Evolutionary conservation across 768 basidiomycete genomes (phyloP).

Genomic region (Termitomyces sp.): DNA sequence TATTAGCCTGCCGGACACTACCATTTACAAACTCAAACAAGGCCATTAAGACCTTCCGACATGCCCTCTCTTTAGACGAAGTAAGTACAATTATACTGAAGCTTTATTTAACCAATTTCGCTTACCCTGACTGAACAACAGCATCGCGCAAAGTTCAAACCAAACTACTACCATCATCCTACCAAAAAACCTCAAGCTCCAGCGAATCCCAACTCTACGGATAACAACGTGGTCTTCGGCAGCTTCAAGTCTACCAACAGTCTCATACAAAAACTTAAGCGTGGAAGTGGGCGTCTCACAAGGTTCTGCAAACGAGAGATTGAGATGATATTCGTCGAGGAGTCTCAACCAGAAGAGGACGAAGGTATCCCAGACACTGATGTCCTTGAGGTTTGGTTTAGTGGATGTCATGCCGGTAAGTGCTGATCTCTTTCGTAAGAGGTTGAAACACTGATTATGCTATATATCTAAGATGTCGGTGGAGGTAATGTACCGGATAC

Average conservation of each 20-base stretch:
- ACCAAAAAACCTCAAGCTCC: constrained; percentile 19
- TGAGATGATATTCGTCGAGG: constrained; percentile 3
- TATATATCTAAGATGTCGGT: constrained; percentile 51
- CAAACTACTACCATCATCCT: constrained; percentile 55
- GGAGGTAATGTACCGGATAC: constrained; percentile 53
- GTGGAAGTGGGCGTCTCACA: constrained; percentile 1
- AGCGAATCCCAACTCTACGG: constrained; percentile 23
- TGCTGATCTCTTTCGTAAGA: neutral
- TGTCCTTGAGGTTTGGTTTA: constrained; percentile 78
- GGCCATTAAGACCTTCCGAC: constrained; percentile 66
- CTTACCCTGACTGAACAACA: constrained; percentile 18
- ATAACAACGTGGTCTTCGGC: constrained; percentile 13
- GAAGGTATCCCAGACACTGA: constrained; percentile 26
- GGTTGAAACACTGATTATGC: neutral
- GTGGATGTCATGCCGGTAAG: constrained; percentile 68
- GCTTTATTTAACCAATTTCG: neutral
- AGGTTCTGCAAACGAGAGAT: constrained; percentile 4
- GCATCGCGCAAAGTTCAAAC: constrained; percentile 63
- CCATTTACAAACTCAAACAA: constrained; percentile 65
- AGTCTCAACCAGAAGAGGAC: constrained; percentile 2
- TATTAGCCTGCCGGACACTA: constrained; percentile 51
- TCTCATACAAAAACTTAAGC: constrained; percentile 4
- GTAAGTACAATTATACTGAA: constrained; percentile 27
- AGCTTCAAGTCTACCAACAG: neutral
- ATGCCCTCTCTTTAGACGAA: constrained; percentile 77